Percentiles rank a stretch among this genome's conserved stretches.
Conservation (phyloP, 2,329 filamentous ascomycete genomes). For the Xylariaceae sp. region DNA sequence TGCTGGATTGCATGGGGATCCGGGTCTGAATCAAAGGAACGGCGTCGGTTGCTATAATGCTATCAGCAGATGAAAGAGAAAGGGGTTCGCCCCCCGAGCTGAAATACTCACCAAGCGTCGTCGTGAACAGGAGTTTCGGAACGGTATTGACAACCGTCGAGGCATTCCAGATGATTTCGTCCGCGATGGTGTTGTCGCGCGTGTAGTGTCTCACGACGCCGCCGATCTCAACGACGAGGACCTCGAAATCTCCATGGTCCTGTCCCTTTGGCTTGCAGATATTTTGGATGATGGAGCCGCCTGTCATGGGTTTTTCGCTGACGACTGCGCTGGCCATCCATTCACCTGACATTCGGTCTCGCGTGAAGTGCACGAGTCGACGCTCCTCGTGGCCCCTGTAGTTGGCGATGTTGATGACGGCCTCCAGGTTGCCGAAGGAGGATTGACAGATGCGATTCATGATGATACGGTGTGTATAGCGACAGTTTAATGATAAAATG, state of each 20-base stretch:
- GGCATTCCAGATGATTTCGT: background rate
- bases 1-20: background rate
- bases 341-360: slow-evolving; percentile 4
- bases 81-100: no score
- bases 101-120: background rate
- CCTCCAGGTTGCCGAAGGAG: slow-evolving; percentile 18
- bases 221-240: slow-evolving; percentile 17
- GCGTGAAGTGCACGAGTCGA: slow-evolving; percentile 14
- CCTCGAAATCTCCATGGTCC: slow-evolving; percentile 17
- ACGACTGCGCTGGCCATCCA: slow-evolving; percentile 3
- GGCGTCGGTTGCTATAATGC: slow-evolving; percentile 5
- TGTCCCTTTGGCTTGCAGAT: slow-evolving; percentile 2
- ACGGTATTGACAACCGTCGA: background rate
- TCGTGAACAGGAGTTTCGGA: background rate
- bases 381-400: background rate
- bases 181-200: slow-evolving; percentile 4
- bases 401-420: slow-evolving; percentile 15
- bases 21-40: slow-evolving; percentile 13
- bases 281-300: slow-evolving; percentile 20
- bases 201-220: slow-evolving; percentile 17
- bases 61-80: background rate
- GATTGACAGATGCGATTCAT: slow-evolving; percentile 22
- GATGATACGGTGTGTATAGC: background rate
- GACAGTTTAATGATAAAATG: background rate
- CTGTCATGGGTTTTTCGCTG: slow-evolving; percentile 4